phyloP scores from a whole-genome alignment of 1,284 basidiomycete genomes.

The Cutaneotrichosporon sp. region DNA sequence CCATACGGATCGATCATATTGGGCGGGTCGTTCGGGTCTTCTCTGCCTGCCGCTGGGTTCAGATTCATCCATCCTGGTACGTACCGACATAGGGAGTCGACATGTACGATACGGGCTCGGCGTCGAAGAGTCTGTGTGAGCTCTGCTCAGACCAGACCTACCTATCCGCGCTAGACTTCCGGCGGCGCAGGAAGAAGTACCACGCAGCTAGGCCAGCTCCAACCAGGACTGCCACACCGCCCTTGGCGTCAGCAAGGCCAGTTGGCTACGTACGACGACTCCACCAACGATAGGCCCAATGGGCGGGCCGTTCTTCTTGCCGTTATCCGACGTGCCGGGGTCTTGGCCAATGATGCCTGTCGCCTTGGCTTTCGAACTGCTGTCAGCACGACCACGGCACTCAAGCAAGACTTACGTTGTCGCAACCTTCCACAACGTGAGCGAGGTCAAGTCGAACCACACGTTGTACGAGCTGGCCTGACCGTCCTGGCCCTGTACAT shows the following conservation, averaged over 20 bases:
- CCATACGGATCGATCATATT: neutral
- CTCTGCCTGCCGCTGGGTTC: neutral
- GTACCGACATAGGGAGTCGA: neutral
- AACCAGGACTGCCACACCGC: neutral
- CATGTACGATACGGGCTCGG: neutral
- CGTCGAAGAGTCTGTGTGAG: neutral
- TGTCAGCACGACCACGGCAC: neutral
- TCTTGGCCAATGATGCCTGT: neutral
- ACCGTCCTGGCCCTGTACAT: neutral
- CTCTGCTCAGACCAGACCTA: neutral
- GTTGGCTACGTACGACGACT: neutral
- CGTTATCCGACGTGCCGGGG: neutral
- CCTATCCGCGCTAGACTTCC: neutral
- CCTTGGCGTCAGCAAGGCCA: neutral
- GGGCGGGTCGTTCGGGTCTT: neutral
- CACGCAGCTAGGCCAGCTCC: neutral
- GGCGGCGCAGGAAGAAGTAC: neutral
- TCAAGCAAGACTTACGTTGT: neutral
- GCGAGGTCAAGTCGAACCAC: neutral
- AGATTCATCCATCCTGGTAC: neutral
- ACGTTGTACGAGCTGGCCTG: neutral
- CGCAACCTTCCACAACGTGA: conserved; percentile 6
- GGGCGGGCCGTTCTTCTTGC: neutral
- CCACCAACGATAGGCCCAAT: conserved; percentile 8
- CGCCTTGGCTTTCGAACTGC: neutral